Evolutionary conservation across 257 asterid genomes (phyloP).

Genomic region (Jaltomata sinuosa): DNA sequence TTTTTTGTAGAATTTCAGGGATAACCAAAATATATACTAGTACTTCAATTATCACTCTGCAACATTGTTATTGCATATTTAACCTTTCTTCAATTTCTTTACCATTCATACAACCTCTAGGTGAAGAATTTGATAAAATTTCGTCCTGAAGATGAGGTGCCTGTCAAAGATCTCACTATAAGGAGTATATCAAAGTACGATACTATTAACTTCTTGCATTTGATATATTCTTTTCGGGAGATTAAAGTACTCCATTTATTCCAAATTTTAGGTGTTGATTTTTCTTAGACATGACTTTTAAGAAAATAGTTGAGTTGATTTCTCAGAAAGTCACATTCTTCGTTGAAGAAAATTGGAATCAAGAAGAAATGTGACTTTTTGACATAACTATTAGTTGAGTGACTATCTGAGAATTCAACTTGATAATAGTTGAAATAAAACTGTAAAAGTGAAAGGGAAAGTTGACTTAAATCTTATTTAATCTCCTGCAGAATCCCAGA

Average conservation of each 20-base stretch:
- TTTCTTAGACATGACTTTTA: not conserved
- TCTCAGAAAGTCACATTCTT: not conserved
- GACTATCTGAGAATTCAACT: not conserved
- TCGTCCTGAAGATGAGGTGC: slow-evolving; percentile 43
- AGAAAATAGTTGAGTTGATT: not conserved
- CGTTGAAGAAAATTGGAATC: too few species aligned
- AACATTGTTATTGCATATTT: not conserved
- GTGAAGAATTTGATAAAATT: slow-evolving; percentile 47
- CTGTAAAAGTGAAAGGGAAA: too few species aligned
- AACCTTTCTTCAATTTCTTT: not conserved
- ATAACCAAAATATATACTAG: not conserved
- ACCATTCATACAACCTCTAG: slow-evolving; percentile 3
- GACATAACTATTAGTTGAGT: too few species aligned
- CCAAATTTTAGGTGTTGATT: not conserved
- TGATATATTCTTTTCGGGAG: not conserved
- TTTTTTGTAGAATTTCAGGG: not conserved
- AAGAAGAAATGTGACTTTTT: too few species aligned
- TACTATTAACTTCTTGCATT: not conserved
- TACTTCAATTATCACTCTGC: not conserved
- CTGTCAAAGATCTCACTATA: slow-evolving; percentile 31
- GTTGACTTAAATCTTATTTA: not conserved
- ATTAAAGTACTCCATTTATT: not conserved
- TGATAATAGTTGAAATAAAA: not conserved
- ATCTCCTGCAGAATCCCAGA: slow-evolving; percentile 33
- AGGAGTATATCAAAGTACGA: slow-evolving; percentile 48